Base-by-base conservation (phyloP, 129 eudicot species). In the Flaveria robusta region DNA sequence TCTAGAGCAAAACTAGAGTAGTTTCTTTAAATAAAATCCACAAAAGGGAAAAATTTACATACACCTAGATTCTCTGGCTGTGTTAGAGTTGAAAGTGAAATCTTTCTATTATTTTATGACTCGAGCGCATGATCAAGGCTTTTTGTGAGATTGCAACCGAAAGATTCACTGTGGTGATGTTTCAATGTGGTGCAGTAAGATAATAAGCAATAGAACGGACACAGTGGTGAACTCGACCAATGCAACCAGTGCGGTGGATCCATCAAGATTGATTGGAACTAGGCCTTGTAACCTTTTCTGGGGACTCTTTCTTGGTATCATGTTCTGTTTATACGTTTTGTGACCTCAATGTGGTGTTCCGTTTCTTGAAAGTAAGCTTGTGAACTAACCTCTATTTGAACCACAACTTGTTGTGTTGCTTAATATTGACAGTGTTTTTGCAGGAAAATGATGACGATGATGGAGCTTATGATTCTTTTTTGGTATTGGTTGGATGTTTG, bases 141-240 rank as follows among this genome's bases (percentile, higher is more conserved):
- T 34, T 31, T 31, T 31, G 37, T 31, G 37, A 31, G 37, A 31
- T 31, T 31, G 37, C 37, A 31, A 31, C 37, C 37, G 6, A 39
- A 52, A 77, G 75, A 54, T 68, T 70, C 27, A 70, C 24, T 54
- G 24, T 34, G 27, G 23, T 46, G 10, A 8, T 63, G 29, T 47
- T 31, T 71, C 10, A 8, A 60, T 47, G 72, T 78, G 70, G 72
- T 84, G 90, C 96, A 92, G 98, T 87, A 89, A 89, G 79, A 78
- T 67, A 43, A 58, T 79, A 29, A 88, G 86, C 81, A 88, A 90
- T 80, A 90, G 77, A 64, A 86, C 96, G 51, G 71, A 74, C 56
- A 62, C 87, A 55, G 88, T 59, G 29, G 96, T 81, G 81, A 92
- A 89, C 80, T 77, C 98, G 45, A 89, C 91, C 22, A 85, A 79